Conservation (phyloP, 73 alveolate species). For the Loxodes magnus region DNA sequence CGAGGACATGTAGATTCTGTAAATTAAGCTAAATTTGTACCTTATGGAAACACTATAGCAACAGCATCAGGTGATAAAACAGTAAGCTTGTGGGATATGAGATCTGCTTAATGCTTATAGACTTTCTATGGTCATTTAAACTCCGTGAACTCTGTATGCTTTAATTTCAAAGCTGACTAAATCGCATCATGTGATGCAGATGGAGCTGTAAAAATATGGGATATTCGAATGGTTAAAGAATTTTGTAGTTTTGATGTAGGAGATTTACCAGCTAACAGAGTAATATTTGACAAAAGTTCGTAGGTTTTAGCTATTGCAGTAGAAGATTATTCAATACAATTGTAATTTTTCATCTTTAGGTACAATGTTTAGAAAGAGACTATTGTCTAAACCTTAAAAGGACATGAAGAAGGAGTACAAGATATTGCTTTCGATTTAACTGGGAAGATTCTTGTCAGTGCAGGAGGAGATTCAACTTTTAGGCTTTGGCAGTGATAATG, state of each 20-base stretch:
- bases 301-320: slow-evolving; percentile 80
- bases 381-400: slow-evolving; percentile 79
- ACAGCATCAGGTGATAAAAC: slow-evolving; percentile 99
- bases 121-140: slow-evolving; percentile 99
- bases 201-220: slow-evolving; percentile 99
- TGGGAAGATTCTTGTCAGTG: slow-evolving; percentile 75
- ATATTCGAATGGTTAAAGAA: slow-evolving; percentile 97
- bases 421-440: slow-evolving; percentile 91
- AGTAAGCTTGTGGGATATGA: slow-evolving; percentile 97
- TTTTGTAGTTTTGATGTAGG: slow-evolving; percentile 87
- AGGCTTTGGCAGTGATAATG: slow-evolving; percentile 92
- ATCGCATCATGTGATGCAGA: slow-evolving; percentile 99
- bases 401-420: slow-evolving; percentile 95
- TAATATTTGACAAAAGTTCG: slow-evolving; percentile 91
- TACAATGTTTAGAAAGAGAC: slow-evolving; percentile 41
- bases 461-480: slow-evolving; percentile 95
- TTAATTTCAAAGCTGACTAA: slow-evolving; percentile 76
- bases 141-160: slow-evolving; percentile 86
- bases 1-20: slow-evolving; percentile 99
- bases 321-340: slow-evolving; percentile 80
- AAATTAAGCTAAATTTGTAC: slow-evolving; percentile 88
- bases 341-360: slow-evolving; percentile 11
- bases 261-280: slow-evolving; percentile 87
- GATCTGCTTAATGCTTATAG: slow-evolving; percentile 91
- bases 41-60: slow-evolving; percentile 83